These are phyloP conservation scores for Lasiosphaeriaceae sp. DNA, from an alignment of 495 filamentous ascomycete genomes.

Conservation along the genomic window DNA sequence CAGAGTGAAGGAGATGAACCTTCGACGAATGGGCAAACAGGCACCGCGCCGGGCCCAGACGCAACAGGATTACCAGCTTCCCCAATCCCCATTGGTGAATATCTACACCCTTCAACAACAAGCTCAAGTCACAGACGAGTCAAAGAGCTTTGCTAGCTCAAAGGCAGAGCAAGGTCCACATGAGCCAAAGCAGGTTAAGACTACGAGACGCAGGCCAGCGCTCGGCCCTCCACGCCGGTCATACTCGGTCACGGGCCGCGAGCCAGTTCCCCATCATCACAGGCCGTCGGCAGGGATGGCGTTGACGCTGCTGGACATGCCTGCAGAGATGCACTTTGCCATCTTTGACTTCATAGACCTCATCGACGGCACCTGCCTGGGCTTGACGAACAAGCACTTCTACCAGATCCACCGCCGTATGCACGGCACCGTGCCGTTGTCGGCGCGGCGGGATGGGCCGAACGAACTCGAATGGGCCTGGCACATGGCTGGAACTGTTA, in stretches of 20 bases:
- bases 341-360: slow-evolving; percentile 53
- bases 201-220: slow-evolving; percentile 16
- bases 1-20: slow-evolving; percentile 17
- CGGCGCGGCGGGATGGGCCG: slow-evolving; percentile 45
- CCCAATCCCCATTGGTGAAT: slow-evolving; percentile 14
- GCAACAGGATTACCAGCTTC: slow-evolving; percentile 27
- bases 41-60: slow-evolving; percentile 32
- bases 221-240: slow-evolving; percentile 37
- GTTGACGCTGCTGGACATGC: slow-evolving; percentile 45
- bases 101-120: slow-evolving; percentile 18
- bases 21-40: slow-evolving; percentile 14
- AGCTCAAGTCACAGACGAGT: slow-evolving; percentile 2
- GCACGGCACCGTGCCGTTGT: slow-evolving; percentile 46
- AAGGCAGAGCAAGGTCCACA: background rate
- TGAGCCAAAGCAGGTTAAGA: slow-evolving; percentile 1
- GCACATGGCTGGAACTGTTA: slow-evolving; percentile 41
- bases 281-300: slow-evolving; percentile 30
- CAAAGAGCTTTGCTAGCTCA: background rate
- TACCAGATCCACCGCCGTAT: slow-evolving; percentile 50
- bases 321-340: slow-evolving; percentile 54
- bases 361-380: slow-evolving; percentile 53
- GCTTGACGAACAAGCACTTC: slow-evolving; percentile 46
- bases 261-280: slow-evolving; percentile 40
- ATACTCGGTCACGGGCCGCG: slow-evolving; percentile 47
- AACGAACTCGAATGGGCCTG: slow-evolving; percentile 55